Conservation (phyloP, 2,329 filamentous ascomycete genomes). For the Cladosporium austrohemisphaericum region DNA sequence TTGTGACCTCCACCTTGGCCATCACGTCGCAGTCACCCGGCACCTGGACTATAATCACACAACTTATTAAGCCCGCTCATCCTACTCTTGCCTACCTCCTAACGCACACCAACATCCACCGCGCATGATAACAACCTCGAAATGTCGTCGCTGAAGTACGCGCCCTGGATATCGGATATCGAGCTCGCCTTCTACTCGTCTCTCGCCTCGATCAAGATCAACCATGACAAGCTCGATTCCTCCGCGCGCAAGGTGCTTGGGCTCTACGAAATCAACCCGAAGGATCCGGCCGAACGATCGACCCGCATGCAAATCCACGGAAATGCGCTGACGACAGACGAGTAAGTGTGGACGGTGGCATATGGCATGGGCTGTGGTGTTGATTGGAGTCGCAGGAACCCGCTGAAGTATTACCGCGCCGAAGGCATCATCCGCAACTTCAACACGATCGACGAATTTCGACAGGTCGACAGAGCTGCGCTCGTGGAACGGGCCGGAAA, state of each 20-base stretch:
- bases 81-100: no score
- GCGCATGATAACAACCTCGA: background rate
- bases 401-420: conserved; percentile 70
- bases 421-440: conserved; percentile 95
- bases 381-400: conserved; percentile 49
- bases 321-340: conserved; percentile 76
- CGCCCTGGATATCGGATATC: conserved; percentile 88
- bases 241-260: conserved; percentile 83
- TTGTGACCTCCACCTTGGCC: background rate
- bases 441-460: conserved; percentile 93
- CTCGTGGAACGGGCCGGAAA: conserved; percentile 75
- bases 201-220: conserved; percentile 89
- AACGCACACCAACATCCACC: background rate
- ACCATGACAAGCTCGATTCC: conserved; percentile 95
- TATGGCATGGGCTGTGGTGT: background rate
- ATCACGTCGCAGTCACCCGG: background rate
- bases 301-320: conserved; percentile 88
- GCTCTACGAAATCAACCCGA: conserved; percentile 77
- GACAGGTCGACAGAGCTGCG: conserved; percentile 71
- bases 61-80: no score
- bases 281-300: conserved; percentile 68
- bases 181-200: conserved; percentile 93
- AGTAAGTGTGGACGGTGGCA: conserved; percentile 54
- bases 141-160: conserved; percentile 67
- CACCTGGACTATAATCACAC: no score